These are phyloP conservation scores for Ophiostoma sp. DNA, from an alignment of 2,329 filamentous ascomycete species.

Conservation along the genomic window DNA sequence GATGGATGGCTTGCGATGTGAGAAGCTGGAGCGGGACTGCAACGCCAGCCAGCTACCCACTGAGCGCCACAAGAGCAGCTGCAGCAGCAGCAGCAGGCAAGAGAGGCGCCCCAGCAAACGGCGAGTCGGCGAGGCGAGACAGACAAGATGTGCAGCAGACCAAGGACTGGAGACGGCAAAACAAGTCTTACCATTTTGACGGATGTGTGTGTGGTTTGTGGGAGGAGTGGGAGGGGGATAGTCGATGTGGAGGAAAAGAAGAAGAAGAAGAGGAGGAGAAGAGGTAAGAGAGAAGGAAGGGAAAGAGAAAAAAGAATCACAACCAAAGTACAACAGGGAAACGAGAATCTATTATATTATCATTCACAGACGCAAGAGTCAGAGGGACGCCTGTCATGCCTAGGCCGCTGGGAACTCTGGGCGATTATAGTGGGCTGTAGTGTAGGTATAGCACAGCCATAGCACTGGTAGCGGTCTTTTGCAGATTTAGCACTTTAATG, in stretches of 20 bases:
- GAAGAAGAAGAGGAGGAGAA: conserved; percentile 1
- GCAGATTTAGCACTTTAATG: too few relatives aligned
- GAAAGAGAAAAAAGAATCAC: conserved; percentile 16
- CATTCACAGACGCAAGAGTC: conserved; percentile 4
- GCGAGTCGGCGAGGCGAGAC: too few relatives aligned
- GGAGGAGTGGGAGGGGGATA: background rate
- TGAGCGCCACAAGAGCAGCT: background rate
- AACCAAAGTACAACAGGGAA: background rate
- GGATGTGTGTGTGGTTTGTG: conserved; percentile 20
- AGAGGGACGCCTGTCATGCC: background rate
- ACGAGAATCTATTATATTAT: conserved; percentile 14
- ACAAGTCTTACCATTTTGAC: conserved; percentile 26
- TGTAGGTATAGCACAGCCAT: background rate
- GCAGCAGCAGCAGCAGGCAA: background rate
- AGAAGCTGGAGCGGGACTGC: background rate
- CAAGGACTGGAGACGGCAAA: conserved; percentile 12
- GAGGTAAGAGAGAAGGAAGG: conserved; percentile 3
- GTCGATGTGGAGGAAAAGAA: conserved; percentile 3
- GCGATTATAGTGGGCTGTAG: background rate
- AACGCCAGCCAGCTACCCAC: background rate
- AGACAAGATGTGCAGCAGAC: conserved; percentile 12
- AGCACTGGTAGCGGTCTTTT: background rate
- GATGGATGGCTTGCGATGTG: background rate
- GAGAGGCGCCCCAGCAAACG: background rate
- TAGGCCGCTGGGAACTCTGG: background rate